Evolutionary conservation across 1,284 basidiomycete species (phyloP), one percentile per base, ranked within the genome.

Genomic region (Sphaerobolus stellatus): DNA sequence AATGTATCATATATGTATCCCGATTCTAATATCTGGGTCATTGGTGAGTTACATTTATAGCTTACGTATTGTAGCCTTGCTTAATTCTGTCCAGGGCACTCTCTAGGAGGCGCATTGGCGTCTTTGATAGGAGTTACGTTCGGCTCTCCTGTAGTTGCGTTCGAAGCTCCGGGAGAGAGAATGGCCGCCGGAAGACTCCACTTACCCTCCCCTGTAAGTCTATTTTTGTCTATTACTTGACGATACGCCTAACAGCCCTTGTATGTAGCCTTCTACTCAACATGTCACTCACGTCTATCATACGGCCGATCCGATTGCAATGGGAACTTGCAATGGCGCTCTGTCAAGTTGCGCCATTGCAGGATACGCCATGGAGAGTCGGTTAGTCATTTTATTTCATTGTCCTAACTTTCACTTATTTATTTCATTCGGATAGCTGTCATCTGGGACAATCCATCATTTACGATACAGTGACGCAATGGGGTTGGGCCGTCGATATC

Each of bases 1-100:
- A 94, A 98, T 75, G 64, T 99, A 50, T 90, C 94, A 5, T 91
- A 90, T 68, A 84, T 96, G 80, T 99, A 97, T 70, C 97, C 96
- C 8, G 74, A 91, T 59, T 83, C 94, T 52, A 90, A 90, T 61
- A 90, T 99, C 57, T 99, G 96, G 97, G 74, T 98, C 38, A 84
- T 83, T 16, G 96, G 96, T 0, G 45, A 25, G 52, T 29, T 16
- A 18, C 94, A 97, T 70, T 95, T 90, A 16, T 16, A 9, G 9
- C n/a, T 6, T 31, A n/a, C 14, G 16, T 18, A 31, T 14, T 16
- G 7, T 43, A 25, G 46, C 24, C 16, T 16, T 48, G 6, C 18
- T 30, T 27, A 5, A 14, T n/a, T 33, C 4, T 48, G 29, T 38
- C 40, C 48, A 60, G 61, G 65, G 64, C 62, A 58, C 50, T 62